These are phyloP conservation scores for Chaetomiaceae sp. DNA, from an alignment of 2,329 filamentous ascomycete species.

Conservation along the genomic window DNA sequence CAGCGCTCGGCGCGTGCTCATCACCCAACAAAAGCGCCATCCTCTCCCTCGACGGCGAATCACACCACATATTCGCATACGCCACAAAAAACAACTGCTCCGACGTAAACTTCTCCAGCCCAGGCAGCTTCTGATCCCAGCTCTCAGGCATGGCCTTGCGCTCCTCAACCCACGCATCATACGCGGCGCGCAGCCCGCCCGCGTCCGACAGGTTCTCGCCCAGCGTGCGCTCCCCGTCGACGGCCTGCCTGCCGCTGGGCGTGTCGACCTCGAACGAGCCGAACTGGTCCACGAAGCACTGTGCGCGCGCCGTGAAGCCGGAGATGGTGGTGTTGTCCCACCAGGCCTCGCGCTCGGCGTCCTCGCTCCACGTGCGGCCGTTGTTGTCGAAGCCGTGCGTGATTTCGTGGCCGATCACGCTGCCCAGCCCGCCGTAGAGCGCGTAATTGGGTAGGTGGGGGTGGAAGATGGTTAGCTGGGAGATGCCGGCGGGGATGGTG, in stretches of 20 bases:
- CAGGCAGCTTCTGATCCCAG: slow-evolving; percentile 49
- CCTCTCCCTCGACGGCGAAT: slow-evolving; percentile 55
- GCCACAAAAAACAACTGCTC: slow-evolving; percentile 67
- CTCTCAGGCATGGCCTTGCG: slow-evolving; percentile 41
- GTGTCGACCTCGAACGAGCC: slow-evolving; percentile 54
- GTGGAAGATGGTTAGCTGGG: slow-evolving; percentile 64
- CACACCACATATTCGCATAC: slow-evolving; percentile 63
- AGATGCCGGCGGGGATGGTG: slow-evolving; percentile 63
- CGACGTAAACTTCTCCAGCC: slow-evolving; percentile 56
- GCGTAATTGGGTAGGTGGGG: slow-evolving; percentile 59
- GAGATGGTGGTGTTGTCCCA: slow-evolving; percentile 57
- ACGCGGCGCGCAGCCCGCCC: slow-evolving; percentile 59
- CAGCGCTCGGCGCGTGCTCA: slow-evolving; percentile 59
- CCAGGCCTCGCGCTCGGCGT: slow-evolving; percentile 62
- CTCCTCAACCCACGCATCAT: slow-evolving; percentile 56
- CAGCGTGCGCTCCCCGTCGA: slow-evolving; percentile 59
- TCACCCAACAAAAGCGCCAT: slow-evolving; percentile 56
- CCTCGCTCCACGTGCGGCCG: slow-evolving; percentile 60
- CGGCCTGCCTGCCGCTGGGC: slow-evolving; percentile 48
- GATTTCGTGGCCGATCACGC: slow-evolving; percentile 21
- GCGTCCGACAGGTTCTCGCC: slow-evolving; percentile 70
- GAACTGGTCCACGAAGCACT: slow-evolving; percentile 68
- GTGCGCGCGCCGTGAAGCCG: slow-evolving; percentile 52
- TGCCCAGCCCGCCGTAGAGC: slow-evolving; percentile 58
- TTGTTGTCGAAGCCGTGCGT: slow-evolving; percentile 66